Percentiles rank a stretch among this genome's conserved stretches.
phyloP scores from a whole-genome alignment of 768 basidiomycete genomes.

The Coprinellus micaceus region DNA sequence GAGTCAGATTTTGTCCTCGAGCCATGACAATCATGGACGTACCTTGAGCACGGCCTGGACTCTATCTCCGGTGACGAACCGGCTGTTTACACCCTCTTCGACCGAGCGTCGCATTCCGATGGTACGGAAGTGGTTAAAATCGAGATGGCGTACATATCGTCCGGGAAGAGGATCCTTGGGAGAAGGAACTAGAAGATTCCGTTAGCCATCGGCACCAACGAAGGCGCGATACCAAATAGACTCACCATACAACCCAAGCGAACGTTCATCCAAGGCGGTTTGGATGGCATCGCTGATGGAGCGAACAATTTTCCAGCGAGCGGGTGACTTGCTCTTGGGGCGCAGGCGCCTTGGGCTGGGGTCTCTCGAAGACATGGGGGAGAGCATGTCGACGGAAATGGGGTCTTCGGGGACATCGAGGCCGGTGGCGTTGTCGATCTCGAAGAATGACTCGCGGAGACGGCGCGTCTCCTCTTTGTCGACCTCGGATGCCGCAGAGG shows the following conservation, averaged over 20 bases:
- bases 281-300: constrained; percentile 78
- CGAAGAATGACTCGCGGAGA: constrained; percentile 59
- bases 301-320: constrained; percentile 78
- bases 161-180: constrained; percentile 71
- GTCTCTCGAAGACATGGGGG: constrained; percentile 78
- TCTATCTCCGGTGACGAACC: constrained; percentile 90
- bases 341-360: constrained; percentile 76
- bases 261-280: constrained; percentile 56
- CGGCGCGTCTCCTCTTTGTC: constrained; percentile 42
- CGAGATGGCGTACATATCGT: constrained; percentile 79
- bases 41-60: constrained; percentile 78
- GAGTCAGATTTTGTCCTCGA: constrained; percentile 10
- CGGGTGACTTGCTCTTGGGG: constrained; percentile 75
- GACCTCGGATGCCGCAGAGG: constrained; percentile 36
- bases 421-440: constrained; percentile 47
- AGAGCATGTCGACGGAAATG: constrained; percentile 71
- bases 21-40: constrained; percentile 15
- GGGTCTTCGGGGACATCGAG: constrained; percentile 63
- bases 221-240: constrained; percentile 11
- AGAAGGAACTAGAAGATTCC: constrained; percentile 50
- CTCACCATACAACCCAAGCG: constrained; percentile 72
- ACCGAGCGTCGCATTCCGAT: constrained; percentile 93
- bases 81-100: constrained; percentile 82
- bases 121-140: constrained; percentile 96
- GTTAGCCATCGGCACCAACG: constrained; percentile 5